These are phyloP conservation scores for Quercus parvula DNA, from an alignment of 306 rosid species.

Conservation along the genomic window DNA sequence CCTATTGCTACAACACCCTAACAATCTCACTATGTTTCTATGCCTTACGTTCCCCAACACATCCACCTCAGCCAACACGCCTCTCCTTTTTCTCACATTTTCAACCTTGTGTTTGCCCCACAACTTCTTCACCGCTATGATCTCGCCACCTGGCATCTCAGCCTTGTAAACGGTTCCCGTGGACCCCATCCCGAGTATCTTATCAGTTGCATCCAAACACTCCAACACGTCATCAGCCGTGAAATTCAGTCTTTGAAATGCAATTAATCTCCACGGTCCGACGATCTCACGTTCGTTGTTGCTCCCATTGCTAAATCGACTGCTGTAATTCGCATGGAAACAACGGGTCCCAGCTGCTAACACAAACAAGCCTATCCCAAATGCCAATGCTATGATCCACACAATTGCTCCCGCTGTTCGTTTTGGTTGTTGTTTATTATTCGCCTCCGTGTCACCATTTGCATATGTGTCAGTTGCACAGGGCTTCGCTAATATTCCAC, in stretches of 20 bases:
- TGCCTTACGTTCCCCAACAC: slow-evolving; percentile 95
- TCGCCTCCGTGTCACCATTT: slow-evolving; percentile 27
- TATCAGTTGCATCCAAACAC: slow-evolving; percentile 66
- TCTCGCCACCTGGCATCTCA: slow-evolving; percentile 93
- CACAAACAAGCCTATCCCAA: slow-evolving; percentile 77
- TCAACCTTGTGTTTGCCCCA: slow-evolving; percentile 79
- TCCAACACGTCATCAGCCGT: slow-evolving; percentile 86
- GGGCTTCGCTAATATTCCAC: slow-evolving; percentile 51
- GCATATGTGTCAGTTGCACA: slow-evolving; percentile 43
- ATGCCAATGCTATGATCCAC: slow-evolving; percentile 88
- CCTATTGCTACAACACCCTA: slow-evolving; percentile 91
- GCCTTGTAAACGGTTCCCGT: slow-evolving; percentile 81
- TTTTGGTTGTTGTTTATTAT: slow-evolving; percentile 48
- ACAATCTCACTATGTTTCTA: slow-evolving; percentile 86
- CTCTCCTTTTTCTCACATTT: slow-evolving; percentile 68
- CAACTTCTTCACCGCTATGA: slow-evolving; percentile 81
- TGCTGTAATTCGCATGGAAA: slow-evolving; percentile 65
- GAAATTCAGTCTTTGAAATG: slow-evolving; percentile 85
- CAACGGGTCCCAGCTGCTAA: slow-evolving; percentile 86
- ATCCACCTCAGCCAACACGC: slow-evolving; percentile 89
- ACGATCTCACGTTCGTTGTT: slow-evolving; percentile 37
- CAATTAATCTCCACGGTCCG: slow-evolving; percentile 87
- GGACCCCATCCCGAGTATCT: slow-evolving; percentile 88
- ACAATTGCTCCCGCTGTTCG: slow-evolving; percentile 77
- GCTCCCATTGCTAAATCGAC: slow-evolving; percentile 17